A percentile compares a stretch with the other conserved stretches of the same genome.
Conservation (phyloP, 2,329 filamentous ascomycete species). For the Hypoxylon sp. region DNA sequence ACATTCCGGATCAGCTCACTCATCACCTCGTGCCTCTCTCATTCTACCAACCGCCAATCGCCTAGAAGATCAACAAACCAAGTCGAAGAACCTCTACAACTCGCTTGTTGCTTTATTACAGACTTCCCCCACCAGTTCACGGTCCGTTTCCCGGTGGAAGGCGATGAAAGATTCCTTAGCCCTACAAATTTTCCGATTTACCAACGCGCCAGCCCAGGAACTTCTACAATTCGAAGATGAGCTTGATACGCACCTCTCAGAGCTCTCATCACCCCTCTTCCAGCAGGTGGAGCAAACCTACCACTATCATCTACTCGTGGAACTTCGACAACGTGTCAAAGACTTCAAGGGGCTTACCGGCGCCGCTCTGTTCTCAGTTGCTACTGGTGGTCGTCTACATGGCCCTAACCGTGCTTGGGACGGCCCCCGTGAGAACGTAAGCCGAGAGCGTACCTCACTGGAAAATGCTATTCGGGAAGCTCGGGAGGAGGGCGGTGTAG, state of each 20-base stretch:
- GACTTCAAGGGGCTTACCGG: conserved; percentile 67
- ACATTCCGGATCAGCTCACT: conserved; percentile 62
- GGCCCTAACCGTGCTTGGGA: conserved; percentile 56
- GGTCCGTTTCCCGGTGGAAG: conserved; percentile 64
- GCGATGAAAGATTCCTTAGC: conserved; percentile 66
- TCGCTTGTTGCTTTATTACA: conserved; percentile 69
- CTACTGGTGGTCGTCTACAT: conserved; percentile 64
- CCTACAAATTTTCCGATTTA: conserved; percentile 70
- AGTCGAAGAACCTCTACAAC: conserved; percentile 64
- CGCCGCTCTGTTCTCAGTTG: conserved; percentile 67
- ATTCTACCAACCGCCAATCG: conserved; percentile 57
- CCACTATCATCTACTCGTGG: conserved; percentile 62
- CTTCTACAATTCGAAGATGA: conserved; percentile 65
- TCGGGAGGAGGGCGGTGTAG: conserved; percentile 67
- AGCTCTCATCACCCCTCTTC: conserved; percentile 61
- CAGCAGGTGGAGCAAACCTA: conserved; percentile 64
- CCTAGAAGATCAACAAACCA: conserved; percentile 57
- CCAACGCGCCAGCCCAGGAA: conserved; percentile 63
- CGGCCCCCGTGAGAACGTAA: conserved; percentile 46
- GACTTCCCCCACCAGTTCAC: conserved; percentile 60
- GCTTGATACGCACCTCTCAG: conserved; percentile 60
- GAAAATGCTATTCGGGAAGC: conserved; percentile 57
- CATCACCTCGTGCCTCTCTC: conserved; percentile 65
- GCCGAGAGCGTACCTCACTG: conserved; percentile 44
- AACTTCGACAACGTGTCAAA: conserved; percentile 64